A percentile compares a stretch with the other conserved stretches of the same genome.
Evolutionary conservation across 768 basidiomycete species (phyloP).

Genomic region (Lentinula sp.): DNA sequence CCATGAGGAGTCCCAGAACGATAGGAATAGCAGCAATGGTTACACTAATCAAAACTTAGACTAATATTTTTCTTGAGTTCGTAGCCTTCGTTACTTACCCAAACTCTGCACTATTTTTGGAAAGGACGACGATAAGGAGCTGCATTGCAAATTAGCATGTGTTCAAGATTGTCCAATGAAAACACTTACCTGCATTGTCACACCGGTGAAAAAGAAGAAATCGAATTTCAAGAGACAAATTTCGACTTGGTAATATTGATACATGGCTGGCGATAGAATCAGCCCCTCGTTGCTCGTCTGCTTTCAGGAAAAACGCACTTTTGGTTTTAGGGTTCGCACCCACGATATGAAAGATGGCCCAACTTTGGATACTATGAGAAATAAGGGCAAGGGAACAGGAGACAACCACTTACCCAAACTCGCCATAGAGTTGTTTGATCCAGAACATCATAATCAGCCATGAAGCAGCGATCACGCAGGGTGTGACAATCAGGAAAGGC

Average conservation of each 20-base stretch:
- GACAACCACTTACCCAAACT: constrained; percentile 61
- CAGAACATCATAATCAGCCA: constrained; percentile 66
- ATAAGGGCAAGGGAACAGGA: not conserved
- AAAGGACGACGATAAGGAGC: constrained; percentile 78
- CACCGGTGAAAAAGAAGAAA: constrained; percentile 83
- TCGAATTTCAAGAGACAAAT: constrained; percentile 87
- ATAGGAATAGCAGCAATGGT: constrained; percentile 82
- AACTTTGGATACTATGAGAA: constrained; percentile 36
- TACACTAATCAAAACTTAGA: constrained; percentile 19
- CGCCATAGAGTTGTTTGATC: constrained; percentile 64
- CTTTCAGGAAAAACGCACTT: constrained; percentile 35
- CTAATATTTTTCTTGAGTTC: not conserved
- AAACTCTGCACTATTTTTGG: constrained; percentile 63
- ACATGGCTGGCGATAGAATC: constrained; percentile 56
- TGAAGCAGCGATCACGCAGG: constrained; percentile 59
- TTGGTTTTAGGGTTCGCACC: constrained; percentile 84
- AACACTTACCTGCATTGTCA: constrained; percentile 71
- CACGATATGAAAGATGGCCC: constrained; percentile 89
- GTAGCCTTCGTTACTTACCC: constrained; percentile 21
- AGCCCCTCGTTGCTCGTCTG: not conserved
- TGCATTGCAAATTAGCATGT: constrained; percentile 19
- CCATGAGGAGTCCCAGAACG: constrained; percentile 58
- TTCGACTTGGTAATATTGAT: constrained; percentile 83
- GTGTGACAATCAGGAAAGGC: constrained; percentile 68
- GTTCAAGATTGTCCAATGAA: not conserved